Base-by-base conservation (phyloP, 2,329 filamentous ascomycete species). In the Diaporthe australafricana region DNA sequence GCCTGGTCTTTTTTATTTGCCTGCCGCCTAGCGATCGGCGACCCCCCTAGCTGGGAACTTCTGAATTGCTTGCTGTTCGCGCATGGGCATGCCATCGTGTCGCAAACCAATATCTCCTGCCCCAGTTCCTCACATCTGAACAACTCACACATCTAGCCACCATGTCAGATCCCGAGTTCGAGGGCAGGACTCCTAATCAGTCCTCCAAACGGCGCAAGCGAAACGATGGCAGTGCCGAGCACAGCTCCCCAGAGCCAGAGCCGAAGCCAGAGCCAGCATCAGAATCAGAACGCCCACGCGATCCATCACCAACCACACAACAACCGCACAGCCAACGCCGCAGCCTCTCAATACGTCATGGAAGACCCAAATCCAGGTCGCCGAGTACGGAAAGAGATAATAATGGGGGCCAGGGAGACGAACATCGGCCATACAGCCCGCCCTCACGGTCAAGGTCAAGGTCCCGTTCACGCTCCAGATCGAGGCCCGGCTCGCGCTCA, bases 181-280 rank as follows among this genome's bases (percentile, higher is more conserved):
- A 70, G 16, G 50, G 81, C 12, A 42, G 45, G 38, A 27, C 42
- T 20, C 11, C 30, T 40, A 71, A 77, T 16, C 81, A 77, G 40
- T 81, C 82, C 16, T 79, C 82, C 11, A 85, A 85, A 74, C 80
- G 83, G 40, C 82, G 84, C 72, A 82, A 81, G 76, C 78, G 84
- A 45, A 76, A 79, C 73, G 81, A 84, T 63, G 84, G 83, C 69
- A 84, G 81, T 75, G 77, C 79, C 65, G 80, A 80, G 45, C 84
- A 85, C 76, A 83, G 81, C 72, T 85, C 83, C 42, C 84, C 87
- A 9, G 86, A 88, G 72, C 9, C 45, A 22, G 60, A 14, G 27
- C 60, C 60, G 11, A 27, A 17, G 3, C 35, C 25, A 16, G n/a
- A 47, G 11, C 38, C 25, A 66, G 55, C 25, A n/a, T 11, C 47